Percentiles rank a stretch among this genome's conserved stretches.
These are phyloP conservation scores for Tritrichomonas musculus DNA, from an alignment of 208 protist species.

Conservation along the genomic window DNA sequence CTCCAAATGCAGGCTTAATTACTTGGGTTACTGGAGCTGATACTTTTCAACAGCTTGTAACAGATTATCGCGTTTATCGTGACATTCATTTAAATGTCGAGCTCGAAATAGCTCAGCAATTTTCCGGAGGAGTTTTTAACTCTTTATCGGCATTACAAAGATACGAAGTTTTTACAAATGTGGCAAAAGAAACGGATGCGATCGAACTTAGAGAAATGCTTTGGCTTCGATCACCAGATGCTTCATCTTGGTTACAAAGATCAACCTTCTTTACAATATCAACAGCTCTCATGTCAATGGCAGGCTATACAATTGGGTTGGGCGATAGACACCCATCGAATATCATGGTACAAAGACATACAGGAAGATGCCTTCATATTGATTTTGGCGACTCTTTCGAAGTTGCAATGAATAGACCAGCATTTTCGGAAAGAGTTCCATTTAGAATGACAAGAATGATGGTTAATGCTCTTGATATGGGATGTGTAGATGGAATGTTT, in stretches of 20 bases:
- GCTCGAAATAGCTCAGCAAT: background rate
- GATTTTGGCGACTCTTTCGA: conserved; percentile 52
- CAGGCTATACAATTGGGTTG: conserved; percentile 27
- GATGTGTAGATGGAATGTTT: conserved; percentile 71
- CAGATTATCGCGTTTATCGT: background rate
- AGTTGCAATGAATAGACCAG: conserved; percentile 37
- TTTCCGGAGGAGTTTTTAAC: background rate
- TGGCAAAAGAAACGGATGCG: background rate
- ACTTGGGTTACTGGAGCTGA: conserved; percentile 1
- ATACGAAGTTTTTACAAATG: background rate
- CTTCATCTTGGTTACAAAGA: background rate
- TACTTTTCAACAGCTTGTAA: conserved; percentile 28
- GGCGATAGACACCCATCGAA: conserved; percentile 39
- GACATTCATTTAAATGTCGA: background rate
- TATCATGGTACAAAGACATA: conserved; percentile 39
- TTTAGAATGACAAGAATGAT: conserved; percentile 58
- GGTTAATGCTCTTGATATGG: conserved; percentile 48
- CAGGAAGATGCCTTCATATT: conserved; percentile 50
- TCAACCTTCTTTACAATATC: background rate
- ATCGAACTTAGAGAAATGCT: background rate
- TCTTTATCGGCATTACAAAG: background rate
- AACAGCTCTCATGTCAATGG: conserved; percentile 34
- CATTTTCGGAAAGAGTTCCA: conserved; percentile 46
- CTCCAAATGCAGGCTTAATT: background rate
- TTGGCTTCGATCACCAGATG: background rate